phyloP scores from a whole-genome alignment of 2,329 filamentous ascomycete genomes.

The Cadophora malorum region DNA sequence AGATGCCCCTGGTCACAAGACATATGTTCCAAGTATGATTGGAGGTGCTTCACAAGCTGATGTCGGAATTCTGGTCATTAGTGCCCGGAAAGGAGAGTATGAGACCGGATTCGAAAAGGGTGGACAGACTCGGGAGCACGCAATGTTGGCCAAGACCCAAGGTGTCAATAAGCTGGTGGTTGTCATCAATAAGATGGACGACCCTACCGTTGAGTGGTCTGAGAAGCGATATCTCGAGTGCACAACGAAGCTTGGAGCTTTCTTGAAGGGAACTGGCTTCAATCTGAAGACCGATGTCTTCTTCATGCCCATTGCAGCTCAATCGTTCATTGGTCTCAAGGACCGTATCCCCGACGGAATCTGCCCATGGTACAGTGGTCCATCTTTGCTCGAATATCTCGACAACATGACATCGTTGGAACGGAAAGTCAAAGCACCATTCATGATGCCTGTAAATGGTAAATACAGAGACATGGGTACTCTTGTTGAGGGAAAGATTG shows the following conservation, averaged over 20 bases:
- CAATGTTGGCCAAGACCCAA: slow-evolving; percentile 96
- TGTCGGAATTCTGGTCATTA: slow-evolving; percentile 94
- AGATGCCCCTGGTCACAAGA: slow-evolving; percentile 97
- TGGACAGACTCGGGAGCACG: slow-evolving; percentile 96
- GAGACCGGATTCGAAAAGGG: slow-evolving; percentile 98
- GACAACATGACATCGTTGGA: slow-evolving; percentile 91
- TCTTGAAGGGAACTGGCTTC: slow-evolving; percentile 92
- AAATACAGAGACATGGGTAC: slow-evolving; percentile 99
- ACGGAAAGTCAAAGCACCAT: slow-evolving; percentile 94
- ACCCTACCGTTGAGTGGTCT: slow-evolving; percentile 94
- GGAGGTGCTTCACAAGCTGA: slow-evolving; percentile 92
- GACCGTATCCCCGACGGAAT: slow-evolving; percentile 78
- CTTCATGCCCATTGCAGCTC: slow-evolving; percentile 96
- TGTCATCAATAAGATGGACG: slow-evolving; percentile 99
- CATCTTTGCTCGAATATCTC: slow-evolving; percentile 93
- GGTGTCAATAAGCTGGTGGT: slow-evolving; percentile 97
- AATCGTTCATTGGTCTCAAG: slow-evolving; percentile 87
- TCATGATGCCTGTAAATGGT: slow-evolving; percentile 98
- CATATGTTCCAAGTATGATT: slow-evolving; percentile 98
- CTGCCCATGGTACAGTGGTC: slow-evolving; percentile 85
- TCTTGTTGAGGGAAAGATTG: slow-evolving; percentile 96
- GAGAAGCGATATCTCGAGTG: slow-evolving; percentile 93
- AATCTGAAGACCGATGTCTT: slow-evolving; percentile 91
- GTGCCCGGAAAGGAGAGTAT: slow-evolving; percentile 96
- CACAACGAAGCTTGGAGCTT: slow-evolving; percentile 82